phyloP scores from a whole-genome alignment of 768 basidiomycete species.

The Pleurotus tuoliensis region DNA sequence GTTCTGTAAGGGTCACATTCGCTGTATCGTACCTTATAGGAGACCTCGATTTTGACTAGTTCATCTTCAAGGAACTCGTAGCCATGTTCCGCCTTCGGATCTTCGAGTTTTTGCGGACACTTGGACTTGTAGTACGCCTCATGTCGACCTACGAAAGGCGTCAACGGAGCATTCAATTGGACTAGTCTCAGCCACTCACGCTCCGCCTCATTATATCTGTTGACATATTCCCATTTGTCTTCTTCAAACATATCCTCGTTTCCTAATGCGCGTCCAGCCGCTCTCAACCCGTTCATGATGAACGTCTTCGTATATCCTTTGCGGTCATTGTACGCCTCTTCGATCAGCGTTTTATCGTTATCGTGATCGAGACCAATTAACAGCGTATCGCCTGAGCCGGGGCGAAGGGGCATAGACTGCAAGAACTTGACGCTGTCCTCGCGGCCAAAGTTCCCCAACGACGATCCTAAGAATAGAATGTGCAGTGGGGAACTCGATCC shows the following conservation, averaged over 20 bases:
- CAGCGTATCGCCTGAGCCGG: conserved; percentile 75
- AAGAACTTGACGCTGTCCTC: conserved; percentile 71
- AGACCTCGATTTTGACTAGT: conserved; percentile 80
- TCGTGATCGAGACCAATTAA: conserved; percentile 90
- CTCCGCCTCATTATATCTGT: conserved; percentile 34
- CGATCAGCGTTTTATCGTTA: conserved; percentile 65
- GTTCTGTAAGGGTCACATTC: background rate
- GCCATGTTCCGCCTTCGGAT: conserved; percentile 40
- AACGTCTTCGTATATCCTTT: conserved; percentile 70
- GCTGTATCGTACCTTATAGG: conserved; percentile 64
- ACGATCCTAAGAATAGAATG: conserved; percentile 88
- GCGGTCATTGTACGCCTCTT: conserved; percentile 83
- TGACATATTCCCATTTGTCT: conserved; percentile 75
- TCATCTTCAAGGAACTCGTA: conserved; percentile 67
- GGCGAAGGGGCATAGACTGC: conserved; percentile 68
- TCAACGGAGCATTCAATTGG: conserved; percentile 2
- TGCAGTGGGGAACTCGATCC: conserved; percentile 56
- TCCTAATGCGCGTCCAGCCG: conserved; percentile 66
- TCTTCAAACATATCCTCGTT: conserved; percentile 60
- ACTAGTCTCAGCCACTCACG: conserved; percentile 13
- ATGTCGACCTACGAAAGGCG: conserved; percentile 59
- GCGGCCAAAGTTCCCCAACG: conserved; percentile 85
- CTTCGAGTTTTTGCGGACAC: conserved; percentile 48
- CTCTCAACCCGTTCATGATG: conserved; percentile 81
- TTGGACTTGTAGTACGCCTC: conserved; percentile 81